phyloP scores from a whole-genome alignment of 2,329 filamentous ascomycete genomes.

The Tolypocladium inflatum region DNA sequence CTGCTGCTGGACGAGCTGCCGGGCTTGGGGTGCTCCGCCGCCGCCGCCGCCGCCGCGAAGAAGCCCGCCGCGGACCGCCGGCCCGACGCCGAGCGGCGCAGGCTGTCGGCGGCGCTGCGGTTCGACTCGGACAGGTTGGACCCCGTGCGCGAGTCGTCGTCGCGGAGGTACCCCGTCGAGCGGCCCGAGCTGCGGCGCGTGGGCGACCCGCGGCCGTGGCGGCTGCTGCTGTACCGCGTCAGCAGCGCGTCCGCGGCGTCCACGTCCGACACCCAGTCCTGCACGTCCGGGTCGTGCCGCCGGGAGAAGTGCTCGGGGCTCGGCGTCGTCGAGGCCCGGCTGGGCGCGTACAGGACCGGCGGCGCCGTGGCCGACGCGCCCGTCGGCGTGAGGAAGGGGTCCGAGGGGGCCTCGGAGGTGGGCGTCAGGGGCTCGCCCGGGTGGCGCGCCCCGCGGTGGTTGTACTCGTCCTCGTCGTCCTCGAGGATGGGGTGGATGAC shows the following conservation, averaged over 20 bases:
- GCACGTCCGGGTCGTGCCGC: constrained; percentile 40
- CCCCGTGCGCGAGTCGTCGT: constrained; percentile 43
- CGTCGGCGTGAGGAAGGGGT: constrained; percentile 42
- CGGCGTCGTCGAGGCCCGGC: constrained; percentile 25
- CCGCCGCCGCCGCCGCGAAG: neutral
- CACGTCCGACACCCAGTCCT: constrained; percentile 48
- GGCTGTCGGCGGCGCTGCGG: constrained; percentile 32
- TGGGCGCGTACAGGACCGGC: constrained; percentile 14
- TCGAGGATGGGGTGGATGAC: constrained; percentile 51
- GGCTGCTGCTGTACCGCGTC: constrained; percentile 28
- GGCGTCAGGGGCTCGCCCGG: constrained; percentile 15
- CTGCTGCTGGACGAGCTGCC: constrained; percentile 33
- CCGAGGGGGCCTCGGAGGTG: constrained; percentile 27
- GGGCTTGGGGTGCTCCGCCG: constrained; percentile 21
- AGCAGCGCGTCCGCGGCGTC: constrained; percentile 45
- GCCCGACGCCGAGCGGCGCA: constrained; percentile 24
- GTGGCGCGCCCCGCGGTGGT: constrained; percentile 8
- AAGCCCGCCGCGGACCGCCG: constrained; percentile 9
- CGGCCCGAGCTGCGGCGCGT: constrained; percentile 26
- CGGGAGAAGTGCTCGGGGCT: constrained; percentile 27
- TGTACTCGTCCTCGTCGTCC: constrained; percentile 43
- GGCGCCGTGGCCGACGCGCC: constrained; percentile 11
- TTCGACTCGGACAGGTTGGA: constrained; percentile 48
- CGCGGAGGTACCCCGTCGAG: constrained; percentile 21
- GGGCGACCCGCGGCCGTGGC: constrained; percentile 27